A percentile compares a stretch with the other conserved stretches of the same genome.
phyloP scores from a whole-genome alignment of 257 asterid genomes.

The Solanum arcanum region DNA sequence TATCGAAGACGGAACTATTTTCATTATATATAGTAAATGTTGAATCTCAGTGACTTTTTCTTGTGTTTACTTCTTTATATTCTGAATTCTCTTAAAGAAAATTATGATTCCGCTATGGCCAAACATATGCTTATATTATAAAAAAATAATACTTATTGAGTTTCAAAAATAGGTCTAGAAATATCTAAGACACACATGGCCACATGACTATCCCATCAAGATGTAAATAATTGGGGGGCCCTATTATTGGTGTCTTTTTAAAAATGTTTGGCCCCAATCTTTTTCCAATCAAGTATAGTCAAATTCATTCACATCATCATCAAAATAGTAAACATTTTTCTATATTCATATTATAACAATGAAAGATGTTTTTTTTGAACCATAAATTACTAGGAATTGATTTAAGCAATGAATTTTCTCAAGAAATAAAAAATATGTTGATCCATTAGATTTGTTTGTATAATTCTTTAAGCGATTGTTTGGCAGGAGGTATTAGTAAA shows the following conservation, averaged over 20 bases:
- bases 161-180: not conserved
- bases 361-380: not conserved
- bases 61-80: not conserved
- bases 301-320: not conserved
- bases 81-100: not conserved
- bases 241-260: not conserved
- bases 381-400: not conserved
- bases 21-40: not conserved
- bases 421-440: not conserved
- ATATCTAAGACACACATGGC: not conserved
- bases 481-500: no score
- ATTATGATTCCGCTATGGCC: not conserved
- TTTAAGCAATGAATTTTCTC: not conserved
- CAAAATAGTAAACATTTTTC: not conserved
- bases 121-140: not conserved
- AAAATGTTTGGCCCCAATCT: not conserved
- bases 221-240: not conserved
- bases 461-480: no score
- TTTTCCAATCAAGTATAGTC: not conserved
- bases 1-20: accelerated
- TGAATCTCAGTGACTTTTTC: no score
- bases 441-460: not conserved
- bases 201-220: not conserved
- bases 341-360: not conserved
- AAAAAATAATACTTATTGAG: not conserved